Evolutionary conservation across 306 rosid genomes (phyloP), one percentile per base, ranked within the genome.

Genomic region (Inga laurina): DNA sequence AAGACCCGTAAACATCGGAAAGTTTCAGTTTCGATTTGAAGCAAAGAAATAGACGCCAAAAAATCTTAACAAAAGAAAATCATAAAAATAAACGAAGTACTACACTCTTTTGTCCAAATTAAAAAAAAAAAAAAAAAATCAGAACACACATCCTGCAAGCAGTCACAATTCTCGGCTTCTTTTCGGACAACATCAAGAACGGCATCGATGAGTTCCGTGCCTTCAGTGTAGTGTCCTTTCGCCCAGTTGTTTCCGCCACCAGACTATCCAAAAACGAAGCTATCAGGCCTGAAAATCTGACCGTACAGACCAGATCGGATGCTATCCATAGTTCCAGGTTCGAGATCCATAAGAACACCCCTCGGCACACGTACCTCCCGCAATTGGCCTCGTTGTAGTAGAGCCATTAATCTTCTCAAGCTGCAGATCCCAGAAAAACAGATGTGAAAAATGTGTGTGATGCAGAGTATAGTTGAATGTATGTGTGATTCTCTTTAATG

Each of bases 261-360:
- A 59, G 32, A n/a, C 66, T 59, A 34, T 9, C 66, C 32, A 59
- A 59, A 59, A 22, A 59, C 66, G 32, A 59, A 59, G 66, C 22
- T 59, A 9, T 59, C 66, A 5, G 66, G 66, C 34, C 32, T n/a
- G 66, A 59, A 92, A 59, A 59, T 59, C 66, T 59, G 32, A 0
- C 66, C 32, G 32, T 59, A 59, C 32, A 34, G 15, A 8, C 66
- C 32, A 59, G 32, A 59, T 59, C 66, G 27, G 32, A 59, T 59
- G 32, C 66, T 59, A 22, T 59, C 32, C 66, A n/a, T 59, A 8
- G 32, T 59, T 59, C 66, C 66, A 0, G 97, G 97, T 62, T 92
- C 97, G 0, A 92, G 97, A 66, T 92, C 97, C 97, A 92, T 92
- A 59, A 92, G 97, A 48, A 92, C 93, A 4, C 93, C 97, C 0